Evolutionary conservation across 768 basidiomycete species (phyloP).

Genomic region (Mycena amicta): DNA sequence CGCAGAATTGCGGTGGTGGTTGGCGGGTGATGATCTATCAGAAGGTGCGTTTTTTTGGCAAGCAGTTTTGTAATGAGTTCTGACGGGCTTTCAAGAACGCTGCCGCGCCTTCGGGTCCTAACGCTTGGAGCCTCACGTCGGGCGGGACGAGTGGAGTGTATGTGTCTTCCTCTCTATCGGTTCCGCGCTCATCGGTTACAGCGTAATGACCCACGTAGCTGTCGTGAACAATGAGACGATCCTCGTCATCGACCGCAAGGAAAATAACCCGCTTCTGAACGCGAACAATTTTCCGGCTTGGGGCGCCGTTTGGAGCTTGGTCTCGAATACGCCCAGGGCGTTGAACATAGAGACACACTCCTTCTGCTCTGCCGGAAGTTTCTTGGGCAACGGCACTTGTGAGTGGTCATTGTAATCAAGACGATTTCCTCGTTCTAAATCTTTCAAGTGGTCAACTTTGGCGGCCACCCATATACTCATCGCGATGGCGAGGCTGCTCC

Average conservation of each 20-base stretch:
- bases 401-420: background rate
- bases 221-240: slow-evolving; percentile 14
- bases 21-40: slow-evolving; percentile 15
- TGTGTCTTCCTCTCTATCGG: background rate
- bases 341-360: slow-evolving; percentile 13
- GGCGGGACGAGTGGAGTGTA: slow-evolving; percentile 20
- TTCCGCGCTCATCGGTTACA: background rate
- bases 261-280: slow-evolving; percentile 14
- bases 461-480: slow-evolving; percentile 11
- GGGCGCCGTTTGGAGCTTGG: slow-evolving; percentile 18
- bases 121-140: slow-evolving; percentile 9
- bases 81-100: background rate
- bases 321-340: background rate
- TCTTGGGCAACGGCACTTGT: slow-evolving; percentile 52
- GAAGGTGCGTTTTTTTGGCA: background rate
- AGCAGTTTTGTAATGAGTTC: too few relatives aligned
- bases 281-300: slow-evolving; percentile 5
- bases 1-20: slow-evolving; percentile 11
- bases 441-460: slow-evolving; percentile 9
- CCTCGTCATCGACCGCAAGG: slow-evolving; percentile 19
- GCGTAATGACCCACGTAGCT: slow-evolving; percentile 19
- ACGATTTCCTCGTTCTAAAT: background rate
- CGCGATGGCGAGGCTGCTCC: slow-evolving; percentile 12
- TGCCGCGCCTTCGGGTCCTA: slow-evolving; percentile 3
- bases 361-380: slow-evolving; percentile 24